A percentile compares a stretch with the other conserved stretches of the same genome.
phyloP scores from a whole-genome alignment of 306 rosid species.

The Pyrus betulifolia region DNA sequence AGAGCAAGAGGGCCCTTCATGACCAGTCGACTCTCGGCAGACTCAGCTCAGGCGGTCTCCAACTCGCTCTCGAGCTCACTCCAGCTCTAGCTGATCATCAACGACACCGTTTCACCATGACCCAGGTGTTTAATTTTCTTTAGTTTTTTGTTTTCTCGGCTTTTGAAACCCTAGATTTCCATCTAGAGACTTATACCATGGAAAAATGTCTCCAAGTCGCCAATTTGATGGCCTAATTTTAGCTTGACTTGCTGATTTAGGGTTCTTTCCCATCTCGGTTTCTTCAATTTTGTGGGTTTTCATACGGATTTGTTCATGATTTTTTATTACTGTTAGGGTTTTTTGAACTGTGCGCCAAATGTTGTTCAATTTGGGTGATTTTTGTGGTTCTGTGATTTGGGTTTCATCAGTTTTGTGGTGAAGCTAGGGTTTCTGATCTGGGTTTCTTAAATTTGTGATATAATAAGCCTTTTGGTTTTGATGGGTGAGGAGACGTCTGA shows the following conservation, averaged over 20 bases:
- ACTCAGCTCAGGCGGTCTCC: not conserved
- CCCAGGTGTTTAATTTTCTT: slow-evolving; percentile 37
- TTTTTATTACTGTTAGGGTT: not conserved
- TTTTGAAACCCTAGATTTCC: slow-evolving; percentile 6
- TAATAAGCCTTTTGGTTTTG: slow-evolving; percentile 22
- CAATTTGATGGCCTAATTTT: not conserved
- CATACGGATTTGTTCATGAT: slow-evolving; percentile 1
- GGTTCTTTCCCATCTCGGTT: not conserved
- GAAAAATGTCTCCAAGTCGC: not conserved
- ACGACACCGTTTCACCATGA: not conserved
- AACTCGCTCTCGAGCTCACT: not conserved
- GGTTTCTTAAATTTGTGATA: slow-evolving; percentile 25
- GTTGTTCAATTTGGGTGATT: not conserved
- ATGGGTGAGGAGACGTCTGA: slow-evolving; percentile 83
- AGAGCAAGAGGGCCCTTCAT: slow-evolving; percentile 2
- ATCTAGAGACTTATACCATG: not conserved
- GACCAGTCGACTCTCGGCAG: slow-evolving; percentile 11
- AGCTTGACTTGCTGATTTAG: slow-evolving; percentile 1
- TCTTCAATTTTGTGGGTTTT: slow-evolving; percentile 2
- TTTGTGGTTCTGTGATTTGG: slow-evolving; percentile 16
- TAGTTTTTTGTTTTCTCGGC: not conserved
- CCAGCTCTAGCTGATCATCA: not conserved
- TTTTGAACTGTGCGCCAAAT: not conserved
- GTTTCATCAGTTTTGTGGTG: slow-evolving; percentile 20
- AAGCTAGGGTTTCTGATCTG: slow-evolving; percentile 31